Conservation (phyloP, 164 flowering plant genomes). For the Vitis labrusca region DNA sequence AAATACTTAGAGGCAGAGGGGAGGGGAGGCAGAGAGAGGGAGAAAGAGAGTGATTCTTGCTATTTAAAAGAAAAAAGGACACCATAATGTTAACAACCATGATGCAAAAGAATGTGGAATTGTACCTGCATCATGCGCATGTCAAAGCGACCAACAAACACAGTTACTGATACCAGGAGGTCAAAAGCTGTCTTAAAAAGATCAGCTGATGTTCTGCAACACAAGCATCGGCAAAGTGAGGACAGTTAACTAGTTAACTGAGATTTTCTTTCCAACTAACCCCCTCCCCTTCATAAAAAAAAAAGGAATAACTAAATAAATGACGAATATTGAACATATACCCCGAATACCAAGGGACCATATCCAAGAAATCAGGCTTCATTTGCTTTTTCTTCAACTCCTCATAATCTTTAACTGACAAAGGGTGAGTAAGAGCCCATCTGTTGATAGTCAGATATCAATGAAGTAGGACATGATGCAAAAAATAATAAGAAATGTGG, state of each 20-base stretch:
- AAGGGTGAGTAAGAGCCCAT: slow-evolving; percentile 97
- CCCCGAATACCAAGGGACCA: slow-evolving; percentile 99
- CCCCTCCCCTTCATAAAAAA: not conserved
- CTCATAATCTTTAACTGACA: slow-evolving; percentile 69
- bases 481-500: not conserved
- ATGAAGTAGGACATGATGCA: slow-evolving; percentile 2
- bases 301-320: not conserved
- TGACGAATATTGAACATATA: slow-evolving; percentile 26
- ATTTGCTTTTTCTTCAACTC: slow-evolving; percentile 75
- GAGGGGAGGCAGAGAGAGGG: not conserved
- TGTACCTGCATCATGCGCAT: slow-evolving; percentile 99
- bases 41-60: slow-evolving; percentile 1
- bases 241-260: not conserved
- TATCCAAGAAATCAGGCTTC: slow-evolving; percentile 94
- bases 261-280: not conserved
- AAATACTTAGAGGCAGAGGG: not conserved
- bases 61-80: not conserved
- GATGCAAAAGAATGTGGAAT: not conserved
- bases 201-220: slow-evolving; percentile 96
- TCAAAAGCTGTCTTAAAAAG: slow-evolving; percentile 97
- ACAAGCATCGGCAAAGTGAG: slow-evolving; percentile 17
- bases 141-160: slow-evolving; percentile 98
- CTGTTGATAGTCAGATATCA: slow-evolving; percentile 38
- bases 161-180: slow-evolving; percentile 94
- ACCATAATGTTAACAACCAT: not conserved